Percentiles rank a stretch among this genome's conserved stretches.
phyloP scores from a whole-genome alignment of 768 basidiomycete genomes.

The Suillus decipiens region DNA sequence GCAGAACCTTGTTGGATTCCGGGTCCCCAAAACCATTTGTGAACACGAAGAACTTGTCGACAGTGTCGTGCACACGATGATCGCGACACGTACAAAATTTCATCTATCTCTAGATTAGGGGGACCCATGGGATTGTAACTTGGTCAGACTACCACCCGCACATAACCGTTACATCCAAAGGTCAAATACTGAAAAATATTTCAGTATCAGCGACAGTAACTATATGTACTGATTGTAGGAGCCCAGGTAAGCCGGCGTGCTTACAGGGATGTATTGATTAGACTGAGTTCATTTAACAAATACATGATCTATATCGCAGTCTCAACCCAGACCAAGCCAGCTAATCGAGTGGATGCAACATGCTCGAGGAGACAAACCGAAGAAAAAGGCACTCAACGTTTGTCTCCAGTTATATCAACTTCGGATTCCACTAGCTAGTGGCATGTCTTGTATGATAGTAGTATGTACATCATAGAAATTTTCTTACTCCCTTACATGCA shows the following conservation, averaged over 20 bases:
- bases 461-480: not conserved
- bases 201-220: too few species aligned
- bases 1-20: not conserved
- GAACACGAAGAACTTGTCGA: not conserved
- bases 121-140: not conserved
- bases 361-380: not conserved
- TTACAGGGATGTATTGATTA: not conserved
- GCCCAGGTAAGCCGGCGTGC: too few species aligned
- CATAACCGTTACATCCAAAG: too few species aligned
- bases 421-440: not conserved
- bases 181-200: too few species aligned
- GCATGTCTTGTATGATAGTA: not conserved
- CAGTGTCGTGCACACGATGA: not conserved
- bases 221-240: too few species aligned
- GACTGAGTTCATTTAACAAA: not conserved
- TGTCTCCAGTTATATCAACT: not conserved
- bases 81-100: not conserved
- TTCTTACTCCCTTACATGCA: not conserved
- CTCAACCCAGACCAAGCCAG: not conserved
- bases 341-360: not conserved
- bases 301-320: not conserved
- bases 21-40: not conserved
- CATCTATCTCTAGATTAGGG: not conserved
- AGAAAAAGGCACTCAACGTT: not conserved
- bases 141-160: not conserved